Evolutionary conservation across 176 grass and related monocot species (phyloP).

Genomic region (Elymus sibiricus): DNA sequence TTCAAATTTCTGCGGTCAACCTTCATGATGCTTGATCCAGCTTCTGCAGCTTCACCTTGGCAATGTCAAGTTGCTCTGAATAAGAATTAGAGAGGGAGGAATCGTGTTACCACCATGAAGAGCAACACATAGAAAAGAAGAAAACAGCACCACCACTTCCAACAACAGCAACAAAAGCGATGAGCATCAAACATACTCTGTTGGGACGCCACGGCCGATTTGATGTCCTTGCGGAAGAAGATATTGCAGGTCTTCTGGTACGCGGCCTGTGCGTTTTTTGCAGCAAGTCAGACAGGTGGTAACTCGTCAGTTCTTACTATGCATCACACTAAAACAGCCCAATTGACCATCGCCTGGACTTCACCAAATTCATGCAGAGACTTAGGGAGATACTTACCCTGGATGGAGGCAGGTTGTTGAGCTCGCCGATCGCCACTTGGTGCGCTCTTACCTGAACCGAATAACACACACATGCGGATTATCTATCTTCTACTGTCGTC

Average conservation of each 20-base stretch:
- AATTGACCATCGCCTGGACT: no score
- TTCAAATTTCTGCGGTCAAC: neutral
- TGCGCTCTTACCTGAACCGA: conserved; percentile 42
- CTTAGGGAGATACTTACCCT: conserved; percentile 28
- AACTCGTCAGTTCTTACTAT: neutral
- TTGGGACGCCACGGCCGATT: conserved; percentile 15
- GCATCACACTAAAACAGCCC: neutral
- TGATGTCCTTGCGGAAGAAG: conserved; percentile 39
- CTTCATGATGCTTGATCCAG: conserved; percentile 36
- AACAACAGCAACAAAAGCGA: neutral
- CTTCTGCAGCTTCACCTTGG: conserved; percentile 29
- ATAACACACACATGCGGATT: neutral
- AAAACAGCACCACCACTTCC: neutral
- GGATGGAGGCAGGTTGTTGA: conserved; percentile 46
- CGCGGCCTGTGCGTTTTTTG: conserved; percentile 6
- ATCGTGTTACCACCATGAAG: neutral
- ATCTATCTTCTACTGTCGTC: neutral
- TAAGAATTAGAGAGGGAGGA: neutral
- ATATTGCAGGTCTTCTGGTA: conserved; percentile 45
- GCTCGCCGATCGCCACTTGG: conserved; percentile 57
- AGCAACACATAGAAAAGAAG: neutral
- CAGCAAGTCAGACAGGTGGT: neutral
- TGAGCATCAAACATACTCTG: conserved; percentile 20
- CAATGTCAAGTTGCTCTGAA: conserved; percentile 40
- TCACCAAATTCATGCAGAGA: neutral